phyloP scores from a whole-genome alignment of 352 stramenopile species.

The Phytophthora constricta region DNA sequence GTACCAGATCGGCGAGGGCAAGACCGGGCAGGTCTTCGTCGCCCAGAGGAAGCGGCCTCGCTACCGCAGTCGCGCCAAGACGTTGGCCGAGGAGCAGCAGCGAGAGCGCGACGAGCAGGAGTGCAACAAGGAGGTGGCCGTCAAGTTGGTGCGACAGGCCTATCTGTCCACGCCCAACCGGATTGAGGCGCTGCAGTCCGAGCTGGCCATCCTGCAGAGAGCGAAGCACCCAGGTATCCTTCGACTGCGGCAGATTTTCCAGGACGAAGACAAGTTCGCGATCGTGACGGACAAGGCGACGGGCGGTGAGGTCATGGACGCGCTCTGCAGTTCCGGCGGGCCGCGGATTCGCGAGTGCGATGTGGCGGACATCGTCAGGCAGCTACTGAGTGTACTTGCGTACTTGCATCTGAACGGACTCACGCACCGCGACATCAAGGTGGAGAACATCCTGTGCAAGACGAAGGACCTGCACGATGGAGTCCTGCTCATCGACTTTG shows the following conservation, averaged over 20 bases:
- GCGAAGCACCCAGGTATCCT: slow-evolving; percentile 68
- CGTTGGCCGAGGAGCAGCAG: slow-evolving; percentile 53
- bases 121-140: slow-evolving; percentile 61
- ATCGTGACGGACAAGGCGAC: slow-evolving; percentile 73
- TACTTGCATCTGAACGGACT: slow-evolving; percentile 78
- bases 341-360: slow-evolving; percentile 61
- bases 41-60: slow-evolving; percentile 38
- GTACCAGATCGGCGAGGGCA: slow-evolving; percentile 78
- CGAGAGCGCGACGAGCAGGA: slow-evolving; percentile 62
- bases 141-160: slow-evolving; percentile 70
- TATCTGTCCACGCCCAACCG: slow-evolving; percentile 79
- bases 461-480: slow-evolving; percentile 46
- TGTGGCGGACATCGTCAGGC: slow-evolving; percentile 63
- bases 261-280: slow-evolving; percentile 67
- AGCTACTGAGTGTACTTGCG: slow-evolving; percentile 71
- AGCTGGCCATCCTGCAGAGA: slow-evolving; percentile 65
- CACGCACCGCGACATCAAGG: slow-evolving; percentile 85
- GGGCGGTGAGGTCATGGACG: slow-evolving; percentile 73
- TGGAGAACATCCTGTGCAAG: slow-evolving; percentile 86
- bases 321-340: slow-evolving; percentile 38
- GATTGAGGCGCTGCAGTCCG: slow-evolving; percentile 63
- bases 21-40: slow-evolving; percentile 76
- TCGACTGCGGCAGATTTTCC: slow-evolving; percentile 67
- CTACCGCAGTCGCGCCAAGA: slow-evolving; percentile 37
- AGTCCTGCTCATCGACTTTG: slow-evolving; percentile 85